phyloP scores from a whole-genome alignment of 176 grass and related monocot genomes.

The Cenchrus fungigraminus region DNA sequence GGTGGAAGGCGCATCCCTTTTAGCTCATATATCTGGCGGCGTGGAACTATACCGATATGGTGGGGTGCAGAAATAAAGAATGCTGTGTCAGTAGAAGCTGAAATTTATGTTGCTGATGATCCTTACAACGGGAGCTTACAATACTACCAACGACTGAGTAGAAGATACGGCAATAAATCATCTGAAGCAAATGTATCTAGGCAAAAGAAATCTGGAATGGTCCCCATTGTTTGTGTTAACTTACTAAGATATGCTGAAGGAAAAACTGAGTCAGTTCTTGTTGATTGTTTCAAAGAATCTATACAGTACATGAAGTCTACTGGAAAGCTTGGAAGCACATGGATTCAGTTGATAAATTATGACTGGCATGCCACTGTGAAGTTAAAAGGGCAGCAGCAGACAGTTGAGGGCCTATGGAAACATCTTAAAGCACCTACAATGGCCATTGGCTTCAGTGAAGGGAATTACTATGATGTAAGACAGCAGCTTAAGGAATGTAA shows the following conservation, averaged over 20 bases:
- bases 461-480: conserved; percentile 68
- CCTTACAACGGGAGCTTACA: conserved; percentile 86
- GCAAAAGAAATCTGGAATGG: conserved; percentile 78
- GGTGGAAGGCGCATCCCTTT: conserved; percentile 59
- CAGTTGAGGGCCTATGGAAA: conserved; percentile 89
- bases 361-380: conserved; percentile 97
- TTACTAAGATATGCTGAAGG: conserved; percentile 81
- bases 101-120: conserved; percentile 93
- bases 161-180: conserved; percentile 70
- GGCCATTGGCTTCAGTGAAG: conserved; percentile 93
- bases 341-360: conserved; percentile 99
- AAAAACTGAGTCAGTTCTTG: conserved; percentile 87
- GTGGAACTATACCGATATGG: conserved; percentile 96
- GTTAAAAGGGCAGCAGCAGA: conserved; percentile 75
- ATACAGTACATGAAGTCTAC: conserved; percentile 69
- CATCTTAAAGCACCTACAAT: conserved; percentile 80
- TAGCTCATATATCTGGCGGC: conserved; percentile 88
- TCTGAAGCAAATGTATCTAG: conserved; percentile 57
- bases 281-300: conserved; percentile 90
- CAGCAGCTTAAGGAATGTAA: conserved; percentile 81
- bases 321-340: conserved; percentile 70
- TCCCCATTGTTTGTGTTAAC: conserved; percentile 94
- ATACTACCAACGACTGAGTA: conserved; percentile 87
- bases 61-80: conserved; percentile 97
- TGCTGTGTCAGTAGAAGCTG: conserved; percentile 75